Base-by-base conservation (phyloP, 352 stramenopile genomes). In the Elongisporangium anandrum region DNA sequence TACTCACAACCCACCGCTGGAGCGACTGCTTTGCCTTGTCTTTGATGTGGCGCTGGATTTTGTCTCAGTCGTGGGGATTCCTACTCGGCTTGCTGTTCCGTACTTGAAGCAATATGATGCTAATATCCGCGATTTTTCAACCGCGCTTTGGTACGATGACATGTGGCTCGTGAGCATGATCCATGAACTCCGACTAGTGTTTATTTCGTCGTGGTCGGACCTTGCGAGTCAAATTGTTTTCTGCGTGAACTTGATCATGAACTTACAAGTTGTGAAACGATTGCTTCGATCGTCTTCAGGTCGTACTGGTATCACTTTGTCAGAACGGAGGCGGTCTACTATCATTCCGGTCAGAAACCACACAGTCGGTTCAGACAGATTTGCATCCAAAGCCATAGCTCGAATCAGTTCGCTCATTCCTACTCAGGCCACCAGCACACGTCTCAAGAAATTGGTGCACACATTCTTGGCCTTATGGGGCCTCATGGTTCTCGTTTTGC, bases 131-230 rank as follows among this genome's bases (percentile, higher is more conserved):
- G 23, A 26, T 16, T 54, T 60, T 3, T 47, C 47, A 2, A 21
- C 24, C 23, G 16, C 23, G 5, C 10, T 29, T 3, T 45, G 52
- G 8, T 52, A 39, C 5, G 17, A 60, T 17, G 56, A 60, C 5
- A 10, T 60, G 19, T 60, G 56, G 56, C 49, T 50, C n/a, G 15
- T 60, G 17, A 54, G 24, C 26, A 54, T 60, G 24, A 5, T 55
- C 56, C 52, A 60, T 22, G 56, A 54, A 8, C 53, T 60, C 26
- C 56, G 19, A 1, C 47, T 60, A 19, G 56, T 60, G 56, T 49
- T 60, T 23, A 54, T 60, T 49, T 60, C 56, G 1, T 60, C 56
- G 0, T 60, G 56, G 56, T 1, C 53, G 9, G 56, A 60, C 15
- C 21, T 60, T 15, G 56, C 13, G 2, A 39, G 29, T 15, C 56